Evolutionary conservation across 73 alveolate species (phyloP), one percentile per base, ranked within the genome.

Genomic region (Paramecium sexaurelia): DNA sequence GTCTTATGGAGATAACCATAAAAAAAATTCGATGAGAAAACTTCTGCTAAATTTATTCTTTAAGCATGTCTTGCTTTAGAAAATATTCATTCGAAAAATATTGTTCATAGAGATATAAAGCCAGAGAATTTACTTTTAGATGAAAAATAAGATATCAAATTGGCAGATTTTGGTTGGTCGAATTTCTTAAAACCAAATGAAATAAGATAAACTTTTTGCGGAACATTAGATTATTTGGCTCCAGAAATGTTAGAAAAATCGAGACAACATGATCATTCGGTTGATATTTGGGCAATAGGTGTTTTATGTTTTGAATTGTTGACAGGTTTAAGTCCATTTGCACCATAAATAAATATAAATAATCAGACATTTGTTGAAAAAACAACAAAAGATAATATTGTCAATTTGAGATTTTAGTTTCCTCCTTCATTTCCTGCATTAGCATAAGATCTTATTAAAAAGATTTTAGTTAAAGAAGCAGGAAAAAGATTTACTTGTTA

Each of bases 151-250:
- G 84, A 86, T 35, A 85, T 98, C 10, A 98, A 97, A 87, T 92
- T 98, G 45, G 97, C 99, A 35, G 99, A 98, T 95, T 98, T 98
- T 56, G 99, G 99, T 8, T 98, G 99, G 99, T 97, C 99, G 83
- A 83, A 92, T 35, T 66, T 85, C 56, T 94, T 67, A 75, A 87
- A 87, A 95, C 96, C 57, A 90, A 87, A 75, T 40, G 94, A 88
- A 47, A 68, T 88, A n/a, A 93, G 99, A 95, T 93, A 93, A 56
- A 98, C 99, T 7, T 98, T 98, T 93, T 98, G 99, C 56, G 99
- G 99, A 4, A 98, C 99, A 1, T 94, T 97, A 55, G 99, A 98
- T 85, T 98, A 98, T 85, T 95, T 98, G 97, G 98, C 99, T 19
- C 96, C 97, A 33, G 84, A 87, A 68, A 87, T 87, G 89, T 68